Conservation (phyloP, 2,329 filamentous ascomycete genomes). For the Diaporthe capsici region DNA sequence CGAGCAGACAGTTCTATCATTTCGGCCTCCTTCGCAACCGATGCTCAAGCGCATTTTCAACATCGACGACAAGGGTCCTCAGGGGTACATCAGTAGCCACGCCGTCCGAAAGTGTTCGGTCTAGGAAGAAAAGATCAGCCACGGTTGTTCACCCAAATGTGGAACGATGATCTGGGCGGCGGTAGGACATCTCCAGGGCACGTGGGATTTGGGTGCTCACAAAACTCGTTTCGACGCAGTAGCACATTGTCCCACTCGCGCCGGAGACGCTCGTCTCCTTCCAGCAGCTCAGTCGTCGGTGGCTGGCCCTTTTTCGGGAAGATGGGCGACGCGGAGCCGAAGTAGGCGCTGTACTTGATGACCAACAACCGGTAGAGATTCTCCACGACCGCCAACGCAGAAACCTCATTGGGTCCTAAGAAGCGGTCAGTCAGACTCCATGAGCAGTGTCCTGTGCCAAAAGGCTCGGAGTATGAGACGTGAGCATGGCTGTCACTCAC, state of each 20-base stretch:
- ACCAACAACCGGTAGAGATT: conserved; percentile 48
- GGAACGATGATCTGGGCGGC: not conserved
- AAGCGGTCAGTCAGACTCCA: not conserved
- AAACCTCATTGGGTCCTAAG: not conserved
- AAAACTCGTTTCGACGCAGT: conserved; percentile 18
- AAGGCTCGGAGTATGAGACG: not conserved
- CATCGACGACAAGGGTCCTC: conserved; percentile 23
- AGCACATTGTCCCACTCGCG: conserved; percentile 32
- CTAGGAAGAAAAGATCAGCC: not conserved
- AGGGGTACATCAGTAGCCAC: not conserved
- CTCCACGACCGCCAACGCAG: not conserved
- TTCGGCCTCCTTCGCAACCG: not conserved
- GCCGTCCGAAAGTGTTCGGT: not conserved
- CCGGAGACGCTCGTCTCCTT: conserved; percentile 21
- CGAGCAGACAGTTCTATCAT: not conserved
- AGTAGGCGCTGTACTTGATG: conserved; percentile 50
- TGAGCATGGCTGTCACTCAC: not conserved
- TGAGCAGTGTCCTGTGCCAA: not conserved
- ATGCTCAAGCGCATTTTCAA: conserved; percentile 3
- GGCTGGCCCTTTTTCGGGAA: conserved; percentile 37
- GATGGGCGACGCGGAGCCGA: conserved; percentile 47
- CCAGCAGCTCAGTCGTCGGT: conserved; percentile 42
- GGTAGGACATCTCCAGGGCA: not conserved
- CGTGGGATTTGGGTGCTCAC: conserved; percentile 3
- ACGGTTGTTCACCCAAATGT: not conserved